Evolutionary conservation across 1,139 yeast species (phyloP).

Genomic region (Diutina pseudorugosa): DNA sequence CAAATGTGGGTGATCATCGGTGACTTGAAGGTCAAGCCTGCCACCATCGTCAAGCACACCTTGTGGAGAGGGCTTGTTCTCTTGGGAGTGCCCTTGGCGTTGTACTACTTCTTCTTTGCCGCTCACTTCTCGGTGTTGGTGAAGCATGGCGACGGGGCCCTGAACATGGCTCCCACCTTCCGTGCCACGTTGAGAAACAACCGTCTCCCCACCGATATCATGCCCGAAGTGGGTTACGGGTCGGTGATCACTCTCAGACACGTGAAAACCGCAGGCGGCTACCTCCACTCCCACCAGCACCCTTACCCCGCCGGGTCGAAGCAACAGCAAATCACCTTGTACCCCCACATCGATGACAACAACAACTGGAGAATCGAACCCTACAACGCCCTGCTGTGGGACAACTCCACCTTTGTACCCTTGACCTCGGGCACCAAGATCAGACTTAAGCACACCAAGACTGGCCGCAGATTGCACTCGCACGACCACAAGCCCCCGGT

Average conservation of each 20-base stretch:
- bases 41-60: constrained; percentile 40
- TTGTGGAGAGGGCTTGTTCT: constrained; percentile 44
- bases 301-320: constrained; percentile 84
- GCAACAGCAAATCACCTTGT: constrained; percentile 89
- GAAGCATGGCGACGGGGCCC: constrained; percentile 78
- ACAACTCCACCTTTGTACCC: constrained; percentile 44
- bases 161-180: constrained; percentile 85
- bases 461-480: constrained; percentile 81
- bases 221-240: constrained; percentile 81
- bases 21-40: constrained; percentile 55
- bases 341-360: constrained; percentile 84
- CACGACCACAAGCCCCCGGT: constrained; percentile 95
- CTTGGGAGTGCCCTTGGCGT: constrained; percentile 53
- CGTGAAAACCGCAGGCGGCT: constrained; percentile 81
- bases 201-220: constrained; percentile 51
- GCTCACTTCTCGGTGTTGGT: constrained; percentile 64
- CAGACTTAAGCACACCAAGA: constrained; percentile 57
- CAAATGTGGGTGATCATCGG: constrained; percentile 87
- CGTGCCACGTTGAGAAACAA: constrained; percentile 67
- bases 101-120: constrained; percentile 66
- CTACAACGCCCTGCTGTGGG: constrained; percentile 36
- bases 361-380: constrained; percentile 78
- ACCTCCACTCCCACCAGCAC: constrained; percentile 84
- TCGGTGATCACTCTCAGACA: constrained; percentile 76
- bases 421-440: constrained; percentile 69